Evolutionary conservation across 2,329 filamentous ascomycete species (phyloP).

Genomic region (Fusarium sp.): DNA sequence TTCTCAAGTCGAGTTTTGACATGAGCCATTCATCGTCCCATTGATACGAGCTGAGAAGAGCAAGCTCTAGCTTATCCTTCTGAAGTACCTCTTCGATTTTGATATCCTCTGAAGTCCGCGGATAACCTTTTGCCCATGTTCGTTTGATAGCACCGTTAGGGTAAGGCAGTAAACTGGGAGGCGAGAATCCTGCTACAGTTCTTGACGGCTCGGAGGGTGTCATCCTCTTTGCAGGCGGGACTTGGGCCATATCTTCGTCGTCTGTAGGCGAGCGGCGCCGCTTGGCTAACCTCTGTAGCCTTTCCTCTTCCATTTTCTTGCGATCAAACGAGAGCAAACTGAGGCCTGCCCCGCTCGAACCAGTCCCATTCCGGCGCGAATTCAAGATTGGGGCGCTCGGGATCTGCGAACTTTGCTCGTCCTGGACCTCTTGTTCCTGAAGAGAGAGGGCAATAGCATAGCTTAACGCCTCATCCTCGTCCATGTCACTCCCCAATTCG

Average conservation of each 20-base stretch:
- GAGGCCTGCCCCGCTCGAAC: slow-evolving; percentile 38
- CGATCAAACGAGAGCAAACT: slow-evolving; percentile 74
- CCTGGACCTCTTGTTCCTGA: slow-evolving; percentile 46
- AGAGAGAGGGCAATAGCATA: slow-evolving; percentile 72
- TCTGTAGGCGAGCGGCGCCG: slow-evolving; percentile 51
- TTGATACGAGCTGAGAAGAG: slow-evolving; percentile 87
- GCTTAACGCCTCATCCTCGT: slow-evolving; percentile 71
- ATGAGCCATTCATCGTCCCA: slow-evolving; percentile 87
- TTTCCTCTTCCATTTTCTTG: slow-evolving; percentile 87
- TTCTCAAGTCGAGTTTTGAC: slow-evolving; percentile 73
- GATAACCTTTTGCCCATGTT: slow-evolving; percentile 78
- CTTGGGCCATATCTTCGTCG: slow-evolving; percentile 49
- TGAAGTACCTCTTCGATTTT: slow-evolving; percentile 90
- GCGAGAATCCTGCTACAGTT: slow-evolving; percentile 11
- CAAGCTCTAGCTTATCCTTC: slow-evolving; percentile 76
- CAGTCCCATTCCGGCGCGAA: slow-evolving; percentile 36
- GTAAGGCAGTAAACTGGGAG: slow-evolving; percentile 55
- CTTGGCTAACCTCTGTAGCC: slow-evolving; percentile 78
- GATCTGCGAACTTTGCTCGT: slow-evolving; percentile 39
- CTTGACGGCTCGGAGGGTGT: slow-evolving; percentile 24
- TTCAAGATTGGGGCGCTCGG: slow-evolving; percentile 32
- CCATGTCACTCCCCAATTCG: slow-evolving; percentile 53
- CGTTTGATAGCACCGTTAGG: slow-evolving; percentile 79
- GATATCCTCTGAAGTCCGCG: slow-evolving; percentile 77
- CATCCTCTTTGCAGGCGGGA: slow-evolving; percentile 49